These are phyloP conservation scores for Tricholomella constricta DNA, from an alignment of 768 basidiomycete species.

Conservation along the genomic window DNA sequence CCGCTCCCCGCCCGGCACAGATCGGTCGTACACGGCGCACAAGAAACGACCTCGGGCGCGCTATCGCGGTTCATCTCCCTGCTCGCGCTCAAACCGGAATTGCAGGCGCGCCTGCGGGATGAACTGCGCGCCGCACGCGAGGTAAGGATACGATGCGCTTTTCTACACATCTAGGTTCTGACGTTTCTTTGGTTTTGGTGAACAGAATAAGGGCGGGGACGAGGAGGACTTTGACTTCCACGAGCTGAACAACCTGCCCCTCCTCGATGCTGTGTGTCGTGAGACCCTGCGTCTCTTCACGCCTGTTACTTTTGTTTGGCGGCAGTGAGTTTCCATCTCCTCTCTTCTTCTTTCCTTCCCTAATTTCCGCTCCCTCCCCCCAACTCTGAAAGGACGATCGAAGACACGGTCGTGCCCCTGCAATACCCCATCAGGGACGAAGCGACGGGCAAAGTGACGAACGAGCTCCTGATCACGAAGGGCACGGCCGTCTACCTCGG, in stretches of 20 bases:
- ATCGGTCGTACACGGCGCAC: constrained; percentile 34
- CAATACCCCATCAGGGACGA: constrained; percentile 28
- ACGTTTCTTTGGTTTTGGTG: neutral
- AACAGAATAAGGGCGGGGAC: too few relatives aligned
- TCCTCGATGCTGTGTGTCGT: constrained; percentile 39
- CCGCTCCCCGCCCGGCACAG: too few relatives aligned
- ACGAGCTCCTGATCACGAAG: constrained; percentile 38
- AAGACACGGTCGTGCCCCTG: constrained; percentile 37
- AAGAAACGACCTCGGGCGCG: constrained; percentile 36
- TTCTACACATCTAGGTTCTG: neutral
- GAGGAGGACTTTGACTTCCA: constrained; percentile 36
- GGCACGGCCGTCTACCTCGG: constrained; percentile 33
- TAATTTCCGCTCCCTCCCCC: neutral
- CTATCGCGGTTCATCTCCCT: constrained; percentile 29
- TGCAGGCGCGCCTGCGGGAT: constrained; percentile 31
- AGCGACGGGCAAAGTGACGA: constrained; percentile 24
- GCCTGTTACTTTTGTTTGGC: constrained; percentile 28
- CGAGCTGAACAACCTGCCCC: constrained; percentile 36
- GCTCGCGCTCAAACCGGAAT: constrained; percentile 27
- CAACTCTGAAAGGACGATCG: constrained; percentile 29
- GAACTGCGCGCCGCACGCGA: constrained; percentile 18
- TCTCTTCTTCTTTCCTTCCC: neutral
- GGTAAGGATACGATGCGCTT: constrained; percentile 6
- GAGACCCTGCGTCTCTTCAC: constrained; percentile 36
- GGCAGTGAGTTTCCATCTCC: constrained; percentile 27